Percentiles rank a stretch among this genome's conserved stretches.
These are phyloP conservation scores for Heliamphora exappendiculata DNA, from an alignment of 148 eudicot genomes.

Conservation along the genomic window DNA sequence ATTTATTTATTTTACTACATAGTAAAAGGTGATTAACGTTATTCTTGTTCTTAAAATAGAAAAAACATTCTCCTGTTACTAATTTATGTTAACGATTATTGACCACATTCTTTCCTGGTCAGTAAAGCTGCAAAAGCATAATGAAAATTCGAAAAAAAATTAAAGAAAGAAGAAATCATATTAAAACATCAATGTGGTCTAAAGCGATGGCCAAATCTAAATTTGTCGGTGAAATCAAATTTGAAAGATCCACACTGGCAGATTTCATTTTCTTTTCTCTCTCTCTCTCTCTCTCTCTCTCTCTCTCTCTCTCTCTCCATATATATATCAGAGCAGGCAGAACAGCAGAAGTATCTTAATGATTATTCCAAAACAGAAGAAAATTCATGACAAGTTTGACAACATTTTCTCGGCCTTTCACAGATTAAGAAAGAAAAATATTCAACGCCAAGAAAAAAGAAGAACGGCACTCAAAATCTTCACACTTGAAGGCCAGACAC, in stretches of 20 bases:
- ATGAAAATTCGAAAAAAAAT: neutral
- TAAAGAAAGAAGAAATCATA: no score
- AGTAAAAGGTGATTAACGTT: no score
- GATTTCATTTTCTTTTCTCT: neutral
- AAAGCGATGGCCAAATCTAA: neutral
- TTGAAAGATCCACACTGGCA: neutral
- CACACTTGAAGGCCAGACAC: constrained; percentile 4
- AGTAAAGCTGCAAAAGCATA: neutral
- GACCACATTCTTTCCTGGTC: neutral
- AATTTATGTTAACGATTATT: no score
- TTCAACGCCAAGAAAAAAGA: constrained; percentile 10
- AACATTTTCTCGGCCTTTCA: neutral
- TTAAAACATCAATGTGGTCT: neutral
- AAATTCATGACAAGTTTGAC: neutral
- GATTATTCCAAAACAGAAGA: neutral
- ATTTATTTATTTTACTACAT: no score
- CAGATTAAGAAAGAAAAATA: constrained; percentile 6
- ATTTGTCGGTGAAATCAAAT: neutral
- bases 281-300: neutral
- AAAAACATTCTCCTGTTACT: no score
- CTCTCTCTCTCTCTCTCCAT: neutral
- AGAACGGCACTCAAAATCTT: neutral
- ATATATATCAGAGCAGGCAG: neutral
- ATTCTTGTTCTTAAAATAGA: no score
- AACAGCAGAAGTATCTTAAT: neutral